phyloP scores from a whole-genome alignment of 345 rosid species.

The Pelargonium nanum region DNA sequence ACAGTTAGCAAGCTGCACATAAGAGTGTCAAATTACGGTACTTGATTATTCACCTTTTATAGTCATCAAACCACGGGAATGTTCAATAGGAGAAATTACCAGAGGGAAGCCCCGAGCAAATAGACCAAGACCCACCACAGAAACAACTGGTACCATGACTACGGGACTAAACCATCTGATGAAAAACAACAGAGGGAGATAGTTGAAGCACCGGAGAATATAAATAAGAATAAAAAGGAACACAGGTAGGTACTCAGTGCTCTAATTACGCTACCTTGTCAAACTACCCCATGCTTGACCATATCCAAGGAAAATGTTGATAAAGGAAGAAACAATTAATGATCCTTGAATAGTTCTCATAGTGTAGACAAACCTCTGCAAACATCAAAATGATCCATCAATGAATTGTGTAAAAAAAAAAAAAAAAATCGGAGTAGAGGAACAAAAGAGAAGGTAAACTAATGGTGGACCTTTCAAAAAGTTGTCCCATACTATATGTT shows the following conservation, averaged over 20 bases:
- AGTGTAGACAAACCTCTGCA: conserved; percentile 63
- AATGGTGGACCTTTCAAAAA: background rate
- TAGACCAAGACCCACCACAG: conserved; percentile 72
- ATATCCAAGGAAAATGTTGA: conserved; percentile 74
- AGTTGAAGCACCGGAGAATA: background rate
- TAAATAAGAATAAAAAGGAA: background rate
- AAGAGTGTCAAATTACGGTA: conserved; percentile 3
- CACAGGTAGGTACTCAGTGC: background rate
- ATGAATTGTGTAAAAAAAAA: background rate
- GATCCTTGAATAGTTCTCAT: conserved; percentile 95
- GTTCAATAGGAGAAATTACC: conserved; percentile 36
- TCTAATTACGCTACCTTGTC: conserved; percentile 39
- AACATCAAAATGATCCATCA: conserved; percentile 11
- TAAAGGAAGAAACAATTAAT: conserved; percentile 68
- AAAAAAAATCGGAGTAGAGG: background rate
- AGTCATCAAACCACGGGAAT: background rate
- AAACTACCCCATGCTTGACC: conserved; percentile 63
- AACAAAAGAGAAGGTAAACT: background rate
- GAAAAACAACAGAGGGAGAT: conserved; percentile 2
- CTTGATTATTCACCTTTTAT: background rate
- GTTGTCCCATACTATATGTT: background rate
- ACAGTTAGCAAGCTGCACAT: conserved; percentile 74
- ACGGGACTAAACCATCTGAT: conserved; percentile 68
- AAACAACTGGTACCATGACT: conserved; percentile 62
- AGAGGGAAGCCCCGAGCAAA: conserved; percentile 80